These are phyloP conservation scores for Hypoxylon fragiforme DNA, from an alignment of 495 filamentous ascomycete genomes.

Conservation along the genomic window DNA sequence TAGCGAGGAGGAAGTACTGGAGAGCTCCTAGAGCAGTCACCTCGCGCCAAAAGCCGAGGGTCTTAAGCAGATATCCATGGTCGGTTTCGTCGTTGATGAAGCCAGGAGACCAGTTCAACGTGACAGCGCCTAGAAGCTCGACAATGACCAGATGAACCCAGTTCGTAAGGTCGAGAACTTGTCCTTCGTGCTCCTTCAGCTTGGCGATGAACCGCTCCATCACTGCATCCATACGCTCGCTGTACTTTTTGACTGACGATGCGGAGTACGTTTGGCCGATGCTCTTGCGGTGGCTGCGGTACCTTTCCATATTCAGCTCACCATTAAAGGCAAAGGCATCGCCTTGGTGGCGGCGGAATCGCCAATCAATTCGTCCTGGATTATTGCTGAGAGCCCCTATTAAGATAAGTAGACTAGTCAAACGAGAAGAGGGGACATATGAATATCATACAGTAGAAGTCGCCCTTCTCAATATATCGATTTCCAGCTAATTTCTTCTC, in stretches of 20 bases:
- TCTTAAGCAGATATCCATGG: slow-evolving; percentile 41
- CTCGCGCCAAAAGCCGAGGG: slow-evolving; percentile 42
- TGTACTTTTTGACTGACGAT: slow-evolving; percentile 42
- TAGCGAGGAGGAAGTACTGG: slow-evolving; percentile 2
- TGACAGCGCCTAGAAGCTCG: slow-evolving; percentile 45
- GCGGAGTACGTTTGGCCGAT: slow-evolving; percentile 44
- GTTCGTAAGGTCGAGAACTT: slow-evolving; percentile 42
- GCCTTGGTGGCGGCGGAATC: slow-evolving; percentile 6
- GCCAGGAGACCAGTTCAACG: slow-evolving; percentile 46
- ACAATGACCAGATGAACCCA: slow-evolving; percentile 51
- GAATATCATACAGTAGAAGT: slow-evolving; percentile 40
- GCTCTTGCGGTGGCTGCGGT: slow-evolving; percentile 44
- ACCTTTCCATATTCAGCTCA: slow-evolving; percentile 43
- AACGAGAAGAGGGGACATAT: not conserved
- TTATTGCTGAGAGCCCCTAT: slow-evolving; percentile 13
- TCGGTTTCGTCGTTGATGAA: slow-evolving; percentile 41
- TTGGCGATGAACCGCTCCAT: slow-evolving; percentile 28
- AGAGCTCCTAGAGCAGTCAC: slow-evolving; percentile 41
- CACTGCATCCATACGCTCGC: slow-evolving; percentile 40
- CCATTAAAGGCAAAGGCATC: slow-evolving; percentile 26
- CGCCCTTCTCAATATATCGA: slow-evolving; percentile 41
- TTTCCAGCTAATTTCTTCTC: slow-evolving; percentile 22
- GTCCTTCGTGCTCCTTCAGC: slow-evolving; percentile 30
- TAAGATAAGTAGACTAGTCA: not conserved
- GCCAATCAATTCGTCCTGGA: slow-evolving; percentile 16